Base-by-base conservation (phyloP, 306 rosid genomes). In the Astragalus glycyphyllos region DNA sequence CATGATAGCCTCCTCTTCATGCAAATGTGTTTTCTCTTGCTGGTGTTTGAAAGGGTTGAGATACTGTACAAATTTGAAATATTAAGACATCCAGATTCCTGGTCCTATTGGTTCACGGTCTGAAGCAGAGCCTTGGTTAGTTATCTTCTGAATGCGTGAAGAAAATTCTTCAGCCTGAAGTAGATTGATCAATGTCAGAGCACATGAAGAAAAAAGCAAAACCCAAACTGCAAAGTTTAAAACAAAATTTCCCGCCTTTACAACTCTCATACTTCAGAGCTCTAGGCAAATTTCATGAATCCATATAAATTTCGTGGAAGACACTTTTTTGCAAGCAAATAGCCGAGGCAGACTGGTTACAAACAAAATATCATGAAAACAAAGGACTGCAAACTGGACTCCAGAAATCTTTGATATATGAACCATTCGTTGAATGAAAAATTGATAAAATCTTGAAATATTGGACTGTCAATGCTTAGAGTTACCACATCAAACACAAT, bases 121-220 rank as follows among this genome's bases (percentile, higher is more conserved):
- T 6, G 91, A 79, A 15, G 81, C 74, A 48, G 97, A 86, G 48
- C 96, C 96, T 84, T 85, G 89, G 76, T 71, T 88, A 41, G 90
- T 80, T 31, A 93, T 81, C 84, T 84, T 90, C 81, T 93, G 96
- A 73, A 93, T 88, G 37, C 94, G 97, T 2, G 94, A 86, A 34
- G 97, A 86, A 79, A 93, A 93, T 77, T 93, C 98, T 71, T 87
- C 96, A 11, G 97, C 96, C 98, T 93, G 89, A 76, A 38, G 11
- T 55, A 69, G 60, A 76, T 31, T 17, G 48, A 69, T 12, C 57
- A 60, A 69, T 29, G 70, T 89, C 76, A 82, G 72, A 6, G 20
- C 59, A 79, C 41, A 72, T 5, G 41, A 40, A 38, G 51, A 5
- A 62, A 12, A 31, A 62, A 58, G 16, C 34, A 20, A 10, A 40